Conservation (phyloP, 371 early-diverging fungal species). For the Mortierella sp. region DNA sequence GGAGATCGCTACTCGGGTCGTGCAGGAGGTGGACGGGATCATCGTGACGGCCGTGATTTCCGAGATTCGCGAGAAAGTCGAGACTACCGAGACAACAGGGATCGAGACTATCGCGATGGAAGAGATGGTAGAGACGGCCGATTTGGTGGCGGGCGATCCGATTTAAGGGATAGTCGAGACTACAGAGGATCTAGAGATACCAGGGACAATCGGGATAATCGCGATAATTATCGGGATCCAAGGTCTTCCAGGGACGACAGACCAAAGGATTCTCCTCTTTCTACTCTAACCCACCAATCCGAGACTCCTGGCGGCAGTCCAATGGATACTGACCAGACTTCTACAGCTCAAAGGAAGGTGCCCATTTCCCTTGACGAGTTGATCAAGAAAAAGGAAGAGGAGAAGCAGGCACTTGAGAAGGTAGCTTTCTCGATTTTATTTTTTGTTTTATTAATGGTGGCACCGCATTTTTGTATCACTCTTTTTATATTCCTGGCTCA, state of each 20-base stretch:
- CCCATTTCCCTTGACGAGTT: conserved; percentile 85
- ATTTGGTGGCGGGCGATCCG: not conserved
- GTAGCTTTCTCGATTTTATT: conserved; percentile 4
- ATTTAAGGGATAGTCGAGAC: not conserved
- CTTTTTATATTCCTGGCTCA: not conserved
- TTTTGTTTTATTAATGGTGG: not conserved
- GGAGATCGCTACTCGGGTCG: conserved; percentile 47
- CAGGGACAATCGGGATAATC: conserved; percentile 17
- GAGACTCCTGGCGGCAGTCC: conserved; percentile 8
- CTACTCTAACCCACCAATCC: conserved; percentile 19
- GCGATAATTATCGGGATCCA: conserved; percentile 25
- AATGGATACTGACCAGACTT: conserved; percentile 25
- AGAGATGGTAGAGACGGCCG: conserved; percentile 33
- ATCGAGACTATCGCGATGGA: conserved; percentile 52
- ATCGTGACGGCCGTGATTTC: conserved; percentile 50
- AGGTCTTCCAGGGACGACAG: conserved; percentile 19
- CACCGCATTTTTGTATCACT: not conserved
- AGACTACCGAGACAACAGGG: conserved; percentile 25
- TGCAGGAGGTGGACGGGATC: conserved; percentile 17
- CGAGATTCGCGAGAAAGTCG: conserved; percentile 51
- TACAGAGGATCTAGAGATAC: not conserved
- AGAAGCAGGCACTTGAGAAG: conserved; percentile 56
- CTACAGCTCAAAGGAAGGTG: conserved; percentile 57
- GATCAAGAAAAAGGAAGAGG: conserved; percentile 70
- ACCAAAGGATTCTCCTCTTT: conserved; percentile 27